Evolutionary conservation across 345 rosid species (phyloP).

Genomic region (Bruguiera gymnorhiza): DNA sequence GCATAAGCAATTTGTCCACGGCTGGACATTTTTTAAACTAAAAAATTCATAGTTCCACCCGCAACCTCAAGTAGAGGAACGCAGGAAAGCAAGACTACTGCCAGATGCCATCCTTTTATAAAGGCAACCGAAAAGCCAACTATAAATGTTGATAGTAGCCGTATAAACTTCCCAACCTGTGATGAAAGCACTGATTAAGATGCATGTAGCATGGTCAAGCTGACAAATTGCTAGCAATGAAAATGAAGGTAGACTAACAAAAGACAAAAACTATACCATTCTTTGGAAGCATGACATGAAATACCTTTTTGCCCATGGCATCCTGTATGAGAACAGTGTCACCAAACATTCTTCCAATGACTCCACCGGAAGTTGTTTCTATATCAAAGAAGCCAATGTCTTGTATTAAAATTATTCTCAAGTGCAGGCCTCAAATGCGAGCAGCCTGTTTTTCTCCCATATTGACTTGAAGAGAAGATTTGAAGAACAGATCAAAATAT

Average conservation of each 20-base stretch:
- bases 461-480: too few species aligned
- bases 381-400: slow-evolving; percentile 81
- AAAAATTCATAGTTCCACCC: slow-evolving; percentile 56
- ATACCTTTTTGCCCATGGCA: slow-evolving; percentile 86
- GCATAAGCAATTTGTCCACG: slow-evolving; percentile 75
- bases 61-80: slow-evolving; percentile 55
- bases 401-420: slow-evolving; percentile 77
- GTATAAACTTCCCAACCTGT: slow-evolving; percentile 77
- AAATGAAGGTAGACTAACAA: background rate
- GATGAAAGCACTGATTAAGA: background rate
- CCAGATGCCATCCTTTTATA: slow-evolving; percentile 48
- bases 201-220: background rate
- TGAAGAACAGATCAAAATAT: too few species aligned
- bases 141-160: slow-evolving; percentile 50
- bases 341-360: slow-evolving; percentile 33
- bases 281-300: background rate
- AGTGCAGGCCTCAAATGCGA: slow-evolving; percentile 62
- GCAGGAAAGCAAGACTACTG: slow-evolving; percentile 48
- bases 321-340: slow-evolving; percentile 87
- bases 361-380: slow-evolving; percentile 47
- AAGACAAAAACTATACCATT: background rate
- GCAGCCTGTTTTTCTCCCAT: slow-evolving; percentile 72
- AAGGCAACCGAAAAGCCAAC: slow-evolving; percentile 69
- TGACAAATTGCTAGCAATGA: background rate
- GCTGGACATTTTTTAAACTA: slow-evolving; percentile 64